phyloP scores from a whole-genome alignment of 148 eudicot genomes.

The Beta vulgaris region DNA sequence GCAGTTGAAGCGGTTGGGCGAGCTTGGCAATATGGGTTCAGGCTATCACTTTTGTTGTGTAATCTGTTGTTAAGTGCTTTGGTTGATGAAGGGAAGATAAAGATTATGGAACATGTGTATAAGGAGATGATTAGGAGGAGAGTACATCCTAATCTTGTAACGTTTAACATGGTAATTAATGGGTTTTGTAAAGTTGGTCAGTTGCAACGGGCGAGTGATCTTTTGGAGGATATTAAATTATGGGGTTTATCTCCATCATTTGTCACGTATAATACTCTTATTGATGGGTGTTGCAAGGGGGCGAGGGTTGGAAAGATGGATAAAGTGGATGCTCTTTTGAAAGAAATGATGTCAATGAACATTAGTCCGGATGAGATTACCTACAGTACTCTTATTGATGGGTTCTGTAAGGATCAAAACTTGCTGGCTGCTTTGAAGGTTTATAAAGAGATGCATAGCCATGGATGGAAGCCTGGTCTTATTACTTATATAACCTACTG shows the following conservation, averaged over 20 bases:
- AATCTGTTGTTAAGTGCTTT: conserved; percentile 51
- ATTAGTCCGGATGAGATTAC: conserved; percentile 57
- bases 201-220: conserved; percentile 58
- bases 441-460: conserved; percentile 59
- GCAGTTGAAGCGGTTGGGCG: conserved; percentile 60
- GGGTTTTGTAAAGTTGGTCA: conserved; percentile 63
- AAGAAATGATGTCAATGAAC: conserved; percentile 54
- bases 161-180: conserved; percentile 58
- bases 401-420: conserved; percentile 65
- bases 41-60: conserved; percentile 50
- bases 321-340: conserved; percentile 64
- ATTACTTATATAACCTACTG: conserved; percentile 50
- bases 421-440: conserved; percentile 45
- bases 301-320: conserved; percentile 62
- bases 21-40: conserved; percentile 69
- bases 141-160: conserved; percentile 45
- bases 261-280: conserved; percentile 64
- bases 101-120: conserved; percentile 44
- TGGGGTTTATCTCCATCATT: conserved; percentile 52
- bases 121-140: conserved; percentile 64
- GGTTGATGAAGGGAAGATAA: conserved; percentile 47
- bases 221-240: conserved; percentile 67
- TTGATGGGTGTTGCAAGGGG: conserved; percentile 60
- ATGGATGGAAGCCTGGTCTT: conserved; percentile 44
- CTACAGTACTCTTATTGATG: conserved; percentile 56